These are phyloP conservation scores for Noccaea bulbosa DNA, from an alignment of 345 rosid species.

Conservation along the genomic window DNA sequence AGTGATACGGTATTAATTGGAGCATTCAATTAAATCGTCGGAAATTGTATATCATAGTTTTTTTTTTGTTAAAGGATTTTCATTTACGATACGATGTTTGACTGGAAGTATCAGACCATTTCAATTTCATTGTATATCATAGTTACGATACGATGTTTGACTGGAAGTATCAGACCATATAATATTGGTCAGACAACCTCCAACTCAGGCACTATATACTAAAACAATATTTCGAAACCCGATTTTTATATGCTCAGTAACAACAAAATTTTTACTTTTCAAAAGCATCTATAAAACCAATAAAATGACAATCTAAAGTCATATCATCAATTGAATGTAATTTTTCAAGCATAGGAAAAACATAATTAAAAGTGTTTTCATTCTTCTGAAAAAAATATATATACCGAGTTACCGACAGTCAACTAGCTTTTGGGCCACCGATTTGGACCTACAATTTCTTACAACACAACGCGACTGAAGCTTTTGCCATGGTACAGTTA, in stretches of 20 bases:
- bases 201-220: background rate
- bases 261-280: background rate
- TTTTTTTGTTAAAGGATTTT: too few species aligned
- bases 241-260: background rate
- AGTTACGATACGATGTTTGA: constrained; percentile 8
- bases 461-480: constrained; percentile 1
- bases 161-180: constrained; percentile 8
- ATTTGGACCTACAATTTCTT: constrained; percentile 19
- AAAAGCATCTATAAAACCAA: background rate
- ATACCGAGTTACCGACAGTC: constrained; percentile 21
- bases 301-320: constrained; percentile 3
- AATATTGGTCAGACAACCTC: background rate
- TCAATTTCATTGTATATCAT: background rate
- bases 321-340: background rate
- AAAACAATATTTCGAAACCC: too few species aligned
- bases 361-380: background rate
- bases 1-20: background rate
- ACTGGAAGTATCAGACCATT: constrained; percentile 12
- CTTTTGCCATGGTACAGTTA: constrained; percentile 18
- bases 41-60: background rate
- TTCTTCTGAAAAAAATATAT: background rate
- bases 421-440: constrained; percentile 14
- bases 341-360: background rate
- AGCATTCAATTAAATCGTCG: background rate
- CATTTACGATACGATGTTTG: constrained; percentile 12